Conservation (phyloP, 305 asterid species). For the Fraxinus paxiana region DNA sequence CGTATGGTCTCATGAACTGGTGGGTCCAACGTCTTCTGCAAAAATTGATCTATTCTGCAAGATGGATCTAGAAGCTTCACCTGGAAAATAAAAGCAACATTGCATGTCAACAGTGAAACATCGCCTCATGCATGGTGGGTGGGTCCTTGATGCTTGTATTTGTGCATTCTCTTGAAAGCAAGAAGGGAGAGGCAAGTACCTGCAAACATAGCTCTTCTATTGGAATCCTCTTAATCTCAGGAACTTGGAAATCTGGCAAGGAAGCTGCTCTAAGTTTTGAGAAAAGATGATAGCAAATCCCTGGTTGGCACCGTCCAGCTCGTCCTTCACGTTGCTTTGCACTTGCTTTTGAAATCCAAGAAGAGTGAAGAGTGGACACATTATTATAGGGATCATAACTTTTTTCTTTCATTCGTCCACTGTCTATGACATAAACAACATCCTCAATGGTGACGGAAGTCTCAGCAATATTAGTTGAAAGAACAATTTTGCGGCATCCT, state of each 20-base stretch:
- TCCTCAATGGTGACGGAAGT: constrained; percentile 91
- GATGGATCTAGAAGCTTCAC: constrained; percentile 80
- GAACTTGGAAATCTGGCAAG: constrained; percentile 81
- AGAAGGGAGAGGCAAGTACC: constrained; percentile 40
- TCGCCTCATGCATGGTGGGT: neutral
- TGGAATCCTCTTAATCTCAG: constrained; percentile 93
- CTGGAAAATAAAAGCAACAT: constrained; percentile 34
- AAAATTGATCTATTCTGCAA: constrained; percentile 74
- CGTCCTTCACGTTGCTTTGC: constrained; percentile 97
- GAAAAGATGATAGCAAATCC: constrained; percentile 89
- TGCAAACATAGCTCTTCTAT: constrained; percentile 92
- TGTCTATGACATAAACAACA: constrained; percentile 87
- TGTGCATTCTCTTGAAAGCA: neutral
- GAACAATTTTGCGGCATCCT: constrained; percentile 87
- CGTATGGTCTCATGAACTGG: constrained; percentile 77
- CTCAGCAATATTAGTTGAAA: constrained; percentile 95
- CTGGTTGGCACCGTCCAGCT: constrained; percentile 94
- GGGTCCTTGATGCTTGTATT: neutral
- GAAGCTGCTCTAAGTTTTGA: constrained; percentile 73
- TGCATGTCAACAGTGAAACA: neutral
- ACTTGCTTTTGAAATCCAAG: constrained; percentile 96
- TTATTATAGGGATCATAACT: constrained; percentile 83
- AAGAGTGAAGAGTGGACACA: constrained; percentile 87
- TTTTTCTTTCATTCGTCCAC: constrained; percentile 92
- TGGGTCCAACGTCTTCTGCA: constrained; percentile 81